Conservation (phyloP, 2,329 filamentous ascomycete genomes). For the Diaporthe longicolla region DNA sequence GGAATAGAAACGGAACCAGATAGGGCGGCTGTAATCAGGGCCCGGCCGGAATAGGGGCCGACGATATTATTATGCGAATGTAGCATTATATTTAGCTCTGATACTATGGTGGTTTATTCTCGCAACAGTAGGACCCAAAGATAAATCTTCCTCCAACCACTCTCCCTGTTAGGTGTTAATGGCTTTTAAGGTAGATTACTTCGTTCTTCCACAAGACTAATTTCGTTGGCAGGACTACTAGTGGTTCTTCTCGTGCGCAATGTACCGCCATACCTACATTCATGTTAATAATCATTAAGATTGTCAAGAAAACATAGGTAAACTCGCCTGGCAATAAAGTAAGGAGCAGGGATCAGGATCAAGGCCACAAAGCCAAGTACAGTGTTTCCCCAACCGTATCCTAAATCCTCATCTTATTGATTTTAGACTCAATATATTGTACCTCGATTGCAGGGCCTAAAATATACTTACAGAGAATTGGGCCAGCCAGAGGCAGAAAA, state of each 20-base stretch:
- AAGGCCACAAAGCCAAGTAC: conserved; percentile 6
- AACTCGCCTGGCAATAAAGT: conserved; percentile 8
- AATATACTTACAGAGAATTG: background rate
- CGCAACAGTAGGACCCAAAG: too few relatives aligned
- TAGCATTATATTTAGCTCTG: too few relatives aligned
- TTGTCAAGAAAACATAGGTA: background rate
- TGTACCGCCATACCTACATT: background rate
- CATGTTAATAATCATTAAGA: background rate
- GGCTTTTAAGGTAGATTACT: background rate
- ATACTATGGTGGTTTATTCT: too few relatives aligned
- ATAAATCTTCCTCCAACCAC: too few relatives aligned
- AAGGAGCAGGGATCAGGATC: background rate
- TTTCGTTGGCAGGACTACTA: background rate
- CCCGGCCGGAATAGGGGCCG: too few relatives aligned
- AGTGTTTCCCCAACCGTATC: conserved; percentile 14
- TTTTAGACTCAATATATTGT: background rate
- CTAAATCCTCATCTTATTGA: background rate
- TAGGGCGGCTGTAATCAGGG: too few relatives aligned
- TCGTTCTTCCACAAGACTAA: background rate
- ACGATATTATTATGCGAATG: too few relatives aligned
- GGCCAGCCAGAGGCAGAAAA: conserved; percentile 32
- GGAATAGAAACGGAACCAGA: too few relatives aligned
- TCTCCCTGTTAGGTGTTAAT: too few relatives aligned
- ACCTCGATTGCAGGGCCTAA: background rate
- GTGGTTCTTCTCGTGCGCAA: background rate